Conservation (phyloP, 805 yeast species). For the Saturnispora serradocipensis region DNA sequence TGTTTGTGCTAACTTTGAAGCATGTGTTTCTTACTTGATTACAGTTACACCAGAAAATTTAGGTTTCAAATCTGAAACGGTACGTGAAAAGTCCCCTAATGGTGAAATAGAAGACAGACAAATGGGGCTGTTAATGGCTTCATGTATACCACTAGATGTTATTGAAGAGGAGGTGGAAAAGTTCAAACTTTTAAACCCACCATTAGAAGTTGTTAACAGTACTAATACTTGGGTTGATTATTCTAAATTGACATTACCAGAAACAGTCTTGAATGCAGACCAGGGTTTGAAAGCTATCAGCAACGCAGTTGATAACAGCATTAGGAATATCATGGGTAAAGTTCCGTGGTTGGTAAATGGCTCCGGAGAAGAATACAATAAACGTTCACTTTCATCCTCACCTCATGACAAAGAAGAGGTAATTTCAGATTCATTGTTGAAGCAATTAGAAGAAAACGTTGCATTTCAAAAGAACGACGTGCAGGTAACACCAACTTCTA, state of each 20-base stretch:
- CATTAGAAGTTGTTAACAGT: conserved; percentile 1
- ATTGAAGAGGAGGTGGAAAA: conserved; percentile 21
- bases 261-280: conserved; percentile 25
- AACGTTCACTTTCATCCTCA: not conserved
- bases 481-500: conserved; percentile 24
- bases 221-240: conserved; percentile 12
- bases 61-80: conserved; percentile 16
- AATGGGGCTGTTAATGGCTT: conserved; percentile 9
- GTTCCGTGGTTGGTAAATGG: conserved; percentile 24
- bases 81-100: conserved; percentile 8
- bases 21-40: conserved; percentile 27
- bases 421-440: conserved; percentile 18
- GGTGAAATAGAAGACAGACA: conserved; percentile 1
- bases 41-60: conserved; percentile 27
- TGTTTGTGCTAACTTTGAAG: conserved; percentile 30
- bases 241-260: conserved; percentile 11
- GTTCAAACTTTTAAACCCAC: conserved; percentile 12
- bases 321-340: conserved; percentile 26
- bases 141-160: conserved; percentile 20
- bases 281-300: conserved; percentile 29
- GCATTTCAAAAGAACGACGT: conserved; percentile 15
- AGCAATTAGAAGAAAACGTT: conserved; percentile 26
- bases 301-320: conserved; percentile 28
- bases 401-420: conserved; percentile 7
- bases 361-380: conserved; percentile 8